Percentiles rank a stretch among this genome's conserved stretches.
phyloP scores from a whole-genome alignment of 2,329 filamentous ascomycete species.

The Hirsutella rhossiliensis region DNA sequence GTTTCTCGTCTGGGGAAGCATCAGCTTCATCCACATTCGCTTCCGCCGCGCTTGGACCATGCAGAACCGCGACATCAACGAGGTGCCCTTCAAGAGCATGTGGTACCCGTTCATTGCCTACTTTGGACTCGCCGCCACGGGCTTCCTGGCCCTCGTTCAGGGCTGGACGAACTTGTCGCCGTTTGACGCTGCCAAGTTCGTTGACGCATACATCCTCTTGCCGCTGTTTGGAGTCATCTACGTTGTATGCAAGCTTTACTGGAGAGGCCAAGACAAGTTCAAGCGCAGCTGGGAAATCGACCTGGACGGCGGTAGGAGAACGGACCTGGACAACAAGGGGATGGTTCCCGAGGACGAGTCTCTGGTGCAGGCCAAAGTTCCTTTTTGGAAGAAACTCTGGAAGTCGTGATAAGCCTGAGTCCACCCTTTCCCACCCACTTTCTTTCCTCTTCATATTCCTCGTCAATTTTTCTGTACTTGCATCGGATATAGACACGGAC shows the following conservation, averaged over 20 bases:
- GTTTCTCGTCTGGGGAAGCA: conserved; percentile 60
- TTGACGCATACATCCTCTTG: conserved; percentile 50
- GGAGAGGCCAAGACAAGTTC: conserved; percentile 34
- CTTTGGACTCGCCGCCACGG: conserved; percentile 43
- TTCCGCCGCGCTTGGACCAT: conserved; percentile 52
- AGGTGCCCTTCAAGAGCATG: conserved; percentile 43
- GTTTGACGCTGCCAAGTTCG: conserved; percentile 45
- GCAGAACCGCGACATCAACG: conserved; percentile 41
- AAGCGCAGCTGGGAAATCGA: conserved; percentile 42
- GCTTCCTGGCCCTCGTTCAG: conserved; percentile 48
- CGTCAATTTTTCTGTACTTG: neutral
- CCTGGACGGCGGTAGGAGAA: conserved; percentile 40
- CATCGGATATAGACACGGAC: neutral
- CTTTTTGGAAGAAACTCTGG: conserved; percentile 32
- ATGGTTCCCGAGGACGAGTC: conserved; percentile 15
- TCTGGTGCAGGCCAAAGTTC: conserved; percentile 12
- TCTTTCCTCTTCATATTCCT: neutral
- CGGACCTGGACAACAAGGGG: conserved; percentile 37
- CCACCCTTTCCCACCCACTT: too few relatives aligned
- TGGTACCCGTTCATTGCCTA: conserved; percentile 47
- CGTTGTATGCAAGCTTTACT: conserved; percentile 39
- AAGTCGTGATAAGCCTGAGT: conserved; percentile 22
- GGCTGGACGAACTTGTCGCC: conserved; percentile 49
- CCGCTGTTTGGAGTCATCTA: conserved; percentile 49
- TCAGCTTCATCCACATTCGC: conserved; percentile 59